Evolutionary conservation across 2,329 filamentous ascomycete genomes (phyloP).

Genomic region (Fusarium torulosum): DNA sequence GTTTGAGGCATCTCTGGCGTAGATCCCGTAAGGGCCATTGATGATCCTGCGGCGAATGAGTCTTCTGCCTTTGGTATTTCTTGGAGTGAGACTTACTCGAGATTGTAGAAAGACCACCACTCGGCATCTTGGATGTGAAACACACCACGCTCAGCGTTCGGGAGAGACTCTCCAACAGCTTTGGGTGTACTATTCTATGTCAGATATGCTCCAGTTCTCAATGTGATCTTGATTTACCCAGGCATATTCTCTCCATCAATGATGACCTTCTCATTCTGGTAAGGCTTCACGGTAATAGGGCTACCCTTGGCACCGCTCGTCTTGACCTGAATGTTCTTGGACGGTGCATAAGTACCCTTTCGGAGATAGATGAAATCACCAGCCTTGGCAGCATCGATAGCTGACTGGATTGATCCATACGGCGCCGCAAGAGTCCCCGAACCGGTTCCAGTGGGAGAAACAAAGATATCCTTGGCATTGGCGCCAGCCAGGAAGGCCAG

Average conservation of each 20-base stretch:
- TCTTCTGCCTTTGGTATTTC: accelerated
- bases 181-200: conserved; percentile 56
- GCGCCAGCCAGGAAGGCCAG: conserved; percentile 24
- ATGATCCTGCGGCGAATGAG: conserved; percentile 42
- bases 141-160: conserved; percentile 59
- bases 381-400: conserved; percentile 59
- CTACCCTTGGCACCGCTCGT: conserved; percentile 57
- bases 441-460: conserved; percentile 58
- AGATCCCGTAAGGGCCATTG: conserved; percentile 56
- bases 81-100: conserved; percentile 44
- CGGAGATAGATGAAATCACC: conserved; percentile 61
- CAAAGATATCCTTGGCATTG: conserved; percentile 56
- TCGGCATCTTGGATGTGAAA: conserved; percentile 59
- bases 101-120: conserved; percentile 60
- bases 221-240: conserved; percentile 12
- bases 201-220: not conserved
- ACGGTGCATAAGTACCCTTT: conserved; percentile 61
- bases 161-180: conserved; percentile 55
- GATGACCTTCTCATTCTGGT: conserved; percentile 58
- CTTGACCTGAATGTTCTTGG: conserved; percentile 62
- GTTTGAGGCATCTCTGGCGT: conserved; percentile 53
- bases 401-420: conserved; percentile 61
- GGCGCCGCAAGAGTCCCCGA: conserved; percentile 57
- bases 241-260: conserved; percentile 59
- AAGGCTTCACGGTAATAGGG: conserved; percentile 59